Evolutionary conservation across 306 rosid genomes (phyloP).

Genomic region (Vigna mungo): DNA sequence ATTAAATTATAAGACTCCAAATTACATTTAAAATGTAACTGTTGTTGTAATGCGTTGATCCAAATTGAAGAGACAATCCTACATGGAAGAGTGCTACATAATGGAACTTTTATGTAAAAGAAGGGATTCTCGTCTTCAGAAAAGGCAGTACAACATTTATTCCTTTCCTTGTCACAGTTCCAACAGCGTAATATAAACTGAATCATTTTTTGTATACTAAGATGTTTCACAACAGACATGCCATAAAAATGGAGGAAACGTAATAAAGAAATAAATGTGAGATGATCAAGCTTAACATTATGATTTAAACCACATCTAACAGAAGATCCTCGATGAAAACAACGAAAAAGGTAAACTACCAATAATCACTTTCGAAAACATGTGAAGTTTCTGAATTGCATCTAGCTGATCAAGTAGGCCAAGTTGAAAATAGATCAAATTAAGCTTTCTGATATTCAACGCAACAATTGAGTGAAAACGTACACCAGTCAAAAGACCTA

Average conservation of each 20-base stretch:
- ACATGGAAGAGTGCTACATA: background rate
- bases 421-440: slow-evolving; percentile 18
- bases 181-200: background rate
- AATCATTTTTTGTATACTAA: background rate
- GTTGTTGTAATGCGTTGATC: background rate
- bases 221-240: slow-evolving; percentile 2
- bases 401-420: slow-evolving; percentile 1
- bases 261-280: no score
- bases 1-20: background rate
- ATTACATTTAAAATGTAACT: background rate
- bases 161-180: background rate
- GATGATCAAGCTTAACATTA: slow-evolving; percentile 7
- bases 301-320: background rate
- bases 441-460: slow-evolving; percentile 5
- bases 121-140: background rate
- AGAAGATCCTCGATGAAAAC: background rate
- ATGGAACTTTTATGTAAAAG: slow-evolving; percentile 1
- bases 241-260: background rate
- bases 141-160: background rate
- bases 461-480: slow-evolving; percentile 4
- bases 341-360: background rate
- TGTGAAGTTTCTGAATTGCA: slow-evolving; percentile 1
- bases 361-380: background rate
- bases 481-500: background rate
- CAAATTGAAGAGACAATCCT: background rate